Evolutionary conservation across 805 yeast species (phyloP).

Genomic region (Nakazawaea holstii): DNA sequence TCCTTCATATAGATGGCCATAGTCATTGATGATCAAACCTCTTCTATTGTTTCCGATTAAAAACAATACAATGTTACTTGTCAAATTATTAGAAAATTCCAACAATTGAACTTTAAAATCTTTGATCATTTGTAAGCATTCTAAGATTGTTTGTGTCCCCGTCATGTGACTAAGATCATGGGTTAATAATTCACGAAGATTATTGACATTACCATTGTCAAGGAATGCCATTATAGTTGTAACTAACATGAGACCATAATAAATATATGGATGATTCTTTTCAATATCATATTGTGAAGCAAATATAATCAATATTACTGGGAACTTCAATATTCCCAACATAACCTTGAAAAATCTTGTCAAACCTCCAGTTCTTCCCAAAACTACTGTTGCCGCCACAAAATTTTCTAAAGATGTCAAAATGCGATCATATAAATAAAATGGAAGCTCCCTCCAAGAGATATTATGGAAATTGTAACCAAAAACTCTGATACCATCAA

Average conservation of each 20-base stretch:
- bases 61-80: not conserved
- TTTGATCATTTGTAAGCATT: not conserved
- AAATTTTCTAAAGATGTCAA: not conserved
- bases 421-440: not conserved
- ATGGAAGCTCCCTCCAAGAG: conserved; percentile 9
- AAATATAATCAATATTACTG: not conserved
- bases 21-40: conserved; percentile 1
- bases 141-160: not conserved
- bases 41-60: conserved; percentile 9
- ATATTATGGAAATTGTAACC: conserved; percentile 7
- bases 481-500: conserved; percentile 11
- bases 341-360: conserved; percentile 1
- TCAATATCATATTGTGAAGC: not conserved
- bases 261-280: not conserved
- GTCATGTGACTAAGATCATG: not conserved
- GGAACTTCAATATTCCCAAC: not conserved
- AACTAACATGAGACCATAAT: not conserved
- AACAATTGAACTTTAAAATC: not conserved
- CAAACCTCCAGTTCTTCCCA: conserved; percentile 3
- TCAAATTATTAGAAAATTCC: not conserved
- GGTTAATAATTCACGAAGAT: conserved; percentile 1
- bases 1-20: not conserved
- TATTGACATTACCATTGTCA: not conserved
- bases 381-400: not conserved
- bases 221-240: not conserved